Evolutionary conservation across 108 stramenopile genomes (phyloP), one percentile per base, ranked within the genome.

Genomic region (Epipyxis sp.): DNA sequence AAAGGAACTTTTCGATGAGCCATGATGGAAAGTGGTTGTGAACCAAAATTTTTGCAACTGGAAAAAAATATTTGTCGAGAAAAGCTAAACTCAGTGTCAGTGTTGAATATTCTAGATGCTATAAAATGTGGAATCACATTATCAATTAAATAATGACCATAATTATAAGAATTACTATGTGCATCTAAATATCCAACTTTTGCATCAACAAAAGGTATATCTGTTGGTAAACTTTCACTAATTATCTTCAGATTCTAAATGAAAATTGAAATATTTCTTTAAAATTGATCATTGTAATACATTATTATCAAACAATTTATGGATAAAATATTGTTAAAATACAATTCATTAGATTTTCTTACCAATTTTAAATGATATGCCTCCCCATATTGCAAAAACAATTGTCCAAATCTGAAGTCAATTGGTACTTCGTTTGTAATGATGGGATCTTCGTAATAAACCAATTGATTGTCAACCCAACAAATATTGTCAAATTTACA

Each of bases 71-170:
- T 3, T 65, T 65, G 61, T 25, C 34, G 61, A 37, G 61, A 29
- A 6, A 32, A 10, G 27, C 6, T 32, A 10, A 65, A 65, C 10
- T 16, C 30, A n/a, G n/a, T n/a, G n/a, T n/a, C n/a, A 3, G 34
- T 6, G 25, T 37, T 29, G 35, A 65, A 65, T 3, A 65, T 10
- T 37, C 34, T 65, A 10, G 61, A 3, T 35, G 61, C 61, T 32
- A 32, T 37, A 25, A 65, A 65, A 32, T 16, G 20, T 3, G 61
- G 61, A 10, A 65, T 65, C 30, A 65, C 61, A 65, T 65, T 65
- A 32, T 65, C 61, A 3, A 35, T 3, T 10, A 65, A 6, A 25
- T 65, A 65, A 32, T 65, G 61, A 3, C 61, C 61, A 65, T 65
- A 37, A 32, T 65, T 65, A 32, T 32, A 65, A 32, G 34, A 32